phyloP scores from a whole-genome alignment of 106 monocot genomes.

The Acorus calamus region DNA sequence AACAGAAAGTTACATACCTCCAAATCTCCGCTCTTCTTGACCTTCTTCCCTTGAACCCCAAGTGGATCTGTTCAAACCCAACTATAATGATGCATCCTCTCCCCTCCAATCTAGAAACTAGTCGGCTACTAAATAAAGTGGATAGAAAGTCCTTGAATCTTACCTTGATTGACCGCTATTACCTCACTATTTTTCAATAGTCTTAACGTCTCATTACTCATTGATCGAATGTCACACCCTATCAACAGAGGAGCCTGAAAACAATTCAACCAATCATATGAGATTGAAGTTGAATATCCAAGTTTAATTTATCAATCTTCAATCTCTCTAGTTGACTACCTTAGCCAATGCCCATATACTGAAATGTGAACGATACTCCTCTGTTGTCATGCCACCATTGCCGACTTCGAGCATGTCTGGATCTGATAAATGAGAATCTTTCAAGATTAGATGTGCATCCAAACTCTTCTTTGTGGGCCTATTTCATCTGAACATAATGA shows the following conservation, averaged over 20 bases:
- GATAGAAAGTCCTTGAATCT: not conserved
- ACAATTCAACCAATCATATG: no score
- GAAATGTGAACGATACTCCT: not conserved
- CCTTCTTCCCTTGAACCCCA: conserved; percentile 13
- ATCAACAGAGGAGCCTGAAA: no score
- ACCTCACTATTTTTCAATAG: not conserved
- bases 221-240: not conserved
- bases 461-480: no score
- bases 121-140: no score
- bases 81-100: not conserved
- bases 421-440: not conserved
- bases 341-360: conserved; percentile 1
- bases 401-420: not conserved
- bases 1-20: not conserved
- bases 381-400: not conserved
- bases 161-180: conserved; percentile 16
- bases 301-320: no score
- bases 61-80: conserved; percentile 6
- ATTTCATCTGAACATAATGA: no score
- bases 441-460: no score
- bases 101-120: no score
- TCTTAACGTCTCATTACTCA: not conserved
- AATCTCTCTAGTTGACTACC: not conserved
- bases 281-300: no score
- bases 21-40: conserved; percentile 1